A percentile compares a stretch with the other conserved stretches of the same genome.
Conservation (phyloP, 2,329 filamentous ascomycete genomes). For the Trichoderma atroviride region DNA sequence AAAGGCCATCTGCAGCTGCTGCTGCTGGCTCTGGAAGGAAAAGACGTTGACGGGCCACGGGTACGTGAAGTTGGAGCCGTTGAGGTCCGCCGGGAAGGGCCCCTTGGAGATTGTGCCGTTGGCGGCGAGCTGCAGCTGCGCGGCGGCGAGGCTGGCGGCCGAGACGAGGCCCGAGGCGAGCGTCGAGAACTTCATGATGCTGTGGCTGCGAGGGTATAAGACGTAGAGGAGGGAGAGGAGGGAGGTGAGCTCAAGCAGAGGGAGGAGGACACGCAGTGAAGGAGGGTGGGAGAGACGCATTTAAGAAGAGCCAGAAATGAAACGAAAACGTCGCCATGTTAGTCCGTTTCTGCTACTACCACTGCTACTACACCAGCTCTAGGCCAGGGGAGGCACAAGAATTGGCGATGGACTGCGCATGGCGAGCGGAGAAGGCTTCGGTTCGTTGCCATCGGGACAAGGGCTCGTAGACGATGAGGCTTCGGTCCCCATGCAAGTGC, state of each 20-base stretch:
- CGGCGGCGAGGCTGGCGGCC: slow-evolving; percentile 29
- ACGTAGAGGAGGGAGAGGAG: neutral
- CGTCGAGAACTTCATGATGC: slow-evolving; percentile 35
- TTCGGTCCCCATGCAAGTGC: neutral
- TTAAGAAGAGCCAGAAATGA: neutral
- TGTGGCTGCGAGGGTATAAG: neutral
- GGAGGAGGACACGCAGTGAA: neutral
- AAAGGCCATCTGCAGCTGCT: slow-evolving; percentile 57
- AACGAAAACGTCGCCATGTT: neutral
- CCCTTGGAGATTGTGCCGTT: slow-evolving; percentile 41
- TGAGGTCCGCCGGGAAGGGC: slow-evolving; percentile 46
- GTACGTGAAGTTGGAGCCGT: slow-evolving; percentile 57
- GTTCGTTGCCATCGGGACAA: slow-evolving; percentile 9
- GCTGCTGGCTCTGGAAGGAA: slow-evolving; percentile 50
- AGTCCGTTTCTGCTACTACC: neutral
- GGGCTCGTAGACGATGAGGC: neutral
- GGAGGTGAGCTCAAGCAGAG: neutral
- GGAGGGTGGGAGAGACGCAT: slow-evolving; percentile 1
- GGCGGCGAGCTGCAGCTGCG: slow-evolving; percentile 35
- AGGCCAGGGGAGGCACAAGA: slow-evolving; percentile 1
- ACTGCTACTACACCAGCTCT: neutral
- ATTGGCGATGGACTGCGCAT: slow-evolving; percentile 10
- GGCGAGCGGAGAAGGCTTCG: slow-evolving; percentile 19
- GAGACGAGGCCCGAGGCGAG: slow-evolving; percentile 30
- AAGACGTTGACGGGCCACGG: slow-evolving; percentile 54